Evolutionary conservation across 2,329 filamentous ascomycete species (phyloP), one percentile per base, ranked within the genome.

Genomic region (Coleophoma crateriformis): DNA sequence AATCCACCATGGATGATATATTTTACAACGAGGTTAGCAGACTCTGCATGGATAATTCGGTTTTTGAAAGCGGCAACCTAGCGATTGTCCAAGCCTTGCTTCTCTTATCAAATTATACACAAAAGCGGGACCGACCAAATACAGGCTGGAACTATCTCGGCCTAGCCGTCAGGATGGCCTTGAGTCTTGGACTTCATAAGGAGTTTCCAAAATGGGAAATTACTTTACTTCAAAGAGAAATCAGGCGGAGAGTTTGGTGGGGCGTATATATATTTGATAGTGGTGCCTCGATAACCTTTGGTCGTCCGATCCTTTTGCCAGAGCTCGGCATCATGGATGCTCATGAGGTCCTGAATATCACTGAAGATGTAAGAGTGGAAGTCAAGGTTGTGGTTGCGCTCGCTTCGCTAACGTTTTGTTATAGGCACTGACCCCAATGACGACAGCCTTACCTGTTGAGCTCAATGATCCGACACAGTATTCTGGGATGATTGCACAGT

Each of bases 111-210:
- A 76, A 77, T 45, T 77, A 77, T 54, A 64, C 75, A 5, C 57
- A 78, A 50, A 78, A 77, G 54, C 65, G 70, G 15, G 71, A 78
- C 49, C 67, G 72, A 13, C 74, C 74, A 2, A 78, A 78, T 52
- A 75, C 74, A 0, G 72, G 73, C 0, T 77, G 75, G 59, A 77
- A 75, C 53, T 75, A 74, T 47, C 65, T 75, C 12, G 75, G 75
- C 0, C 65, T 77, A 14, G 75, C 75, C 0, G 67, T 71, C n/a
- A 64, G 74, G n/a, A 73, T 78, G 67, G 75, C 74, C 0, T 64
- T 78, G 46, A 72, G 74, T 0, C 54, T 78, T 8, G 75, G 75
- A 0, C 62, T 78, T 2, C 75, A 78, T 52, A 69, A 70, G 14
- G 74, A 77, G 58, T 71, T 40, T 60, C 63, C 7, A 57, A 59